Evolutionary conservation across 2,329 filamentous ascomycete genomes (phyloP), one percentile per base, ranked within the genome.

Genomic region (Claviceps digitariae): DNA sequence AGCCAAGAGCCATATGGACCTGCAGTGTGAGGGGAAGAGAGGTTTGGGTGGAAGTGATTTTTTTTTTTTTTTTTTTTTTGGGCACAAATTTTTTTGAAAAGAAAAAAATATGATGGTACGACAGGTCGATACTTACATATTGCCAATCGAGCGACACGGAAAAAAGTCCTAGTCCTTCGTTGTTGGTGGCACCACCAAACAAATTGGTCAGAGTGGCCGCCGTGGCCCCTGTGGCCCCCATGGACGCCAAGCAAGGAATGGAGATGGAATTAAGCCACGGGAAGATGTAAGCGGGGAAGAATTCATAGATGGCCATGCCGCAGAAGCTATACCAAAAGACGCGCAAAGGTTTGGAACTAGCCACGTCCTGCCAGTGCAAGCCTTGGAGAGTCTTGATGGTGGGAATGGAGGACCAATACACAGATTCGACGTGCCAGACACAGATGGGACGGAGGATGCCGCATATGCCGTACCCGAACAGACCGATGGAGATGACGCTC

Each of bases 241-340:
- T 75, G 0, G 76, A 63, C 1, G 76, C 77, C 15, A 80, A 60
- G 55, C 77, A 80, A 43, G 75, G 74, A 9, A 80, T 71, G 0
- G 76, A 79, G 15, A 79, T 64, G 0, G 73, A 74, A 60, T 78
- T 78, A 10, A 80, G 69, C 73, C 74, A 79, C 0, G 76, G 74
- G 51, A 70, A 76, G 43, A 79, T 74, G 54, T 79, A 80, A 2
- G 75, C 74, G 0, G 77, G 76, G 31, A 79, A 70, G 56, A 75
- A 72, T 57, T 80, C 76, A 55, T 74, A 79, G 13, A 69, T 40
- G 13, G 69, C 72, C 72, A 78, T 78, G 59, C 66, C 68, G 0
- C 57, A 60, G 50, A 76, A 76, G 40, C 67, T 67, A 59, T 74
- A 76, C 73, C 75, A 78, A 59, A 80, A 79, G 52, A 66, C 71